Conservation (phyloP, 116 monocot species). For the Iris pallida region DNA sequence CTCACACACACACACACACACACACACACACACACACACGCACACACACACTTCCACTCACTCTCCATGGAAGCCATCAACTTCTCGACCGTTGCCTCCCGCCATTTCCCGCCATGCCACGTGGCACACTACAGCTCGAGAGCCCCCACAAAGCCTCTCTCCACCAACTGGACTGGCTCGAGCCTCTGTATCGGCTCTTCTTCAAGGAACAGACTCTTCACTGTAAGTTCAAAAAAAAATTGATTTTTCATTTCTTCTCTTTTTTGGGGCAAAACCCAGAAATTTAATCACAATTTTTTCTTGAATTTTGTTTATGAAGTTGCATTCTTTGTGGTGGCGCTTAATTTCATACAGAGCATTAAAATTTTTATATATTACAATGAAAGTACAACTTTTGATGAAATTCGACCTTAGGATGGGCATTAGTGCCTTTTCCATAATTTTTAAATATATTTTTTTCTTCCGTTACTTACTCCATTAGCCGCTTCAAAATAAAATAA, state of each 20-base stretch:
- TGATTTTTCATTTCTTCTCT: not conserved
- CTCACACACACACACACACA: no score
- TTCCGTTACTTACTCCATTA: no score
- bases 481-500: no score
- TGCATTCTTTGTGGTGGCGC: no score
- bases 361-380: no score
- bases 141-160: constrained; percentile 7
- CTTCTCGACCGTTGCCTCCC: constrained; percentile 23
- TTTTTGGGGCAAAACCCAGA: not conserved
- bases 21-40: no score
- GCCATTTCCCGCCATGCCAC: constrained; percentile 27
- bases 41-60: no score
- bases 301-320: not conserved
- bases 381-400: no score
- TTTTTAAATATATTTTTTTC: no score
- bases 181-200: constrained; percentile 29
- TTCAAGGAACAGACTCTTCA: constrained; percentile 29
- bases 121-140: constrained; percentile 4
- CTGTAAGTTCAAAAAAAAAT: constrained; percentile 34
- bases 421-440: no score
- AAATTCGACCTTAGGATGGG: no score
- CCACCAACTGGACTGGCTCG: constrained; percentile 24
- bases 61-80: constrained; percentile 49
- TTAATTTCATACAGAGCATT: no score
- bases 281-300: not conserved